These are phyloP conservation scores for Russula griseocarnosa DNA, from an alignment of 768 basidiomycete genomes.

Conservation along the genomic window DNA sequence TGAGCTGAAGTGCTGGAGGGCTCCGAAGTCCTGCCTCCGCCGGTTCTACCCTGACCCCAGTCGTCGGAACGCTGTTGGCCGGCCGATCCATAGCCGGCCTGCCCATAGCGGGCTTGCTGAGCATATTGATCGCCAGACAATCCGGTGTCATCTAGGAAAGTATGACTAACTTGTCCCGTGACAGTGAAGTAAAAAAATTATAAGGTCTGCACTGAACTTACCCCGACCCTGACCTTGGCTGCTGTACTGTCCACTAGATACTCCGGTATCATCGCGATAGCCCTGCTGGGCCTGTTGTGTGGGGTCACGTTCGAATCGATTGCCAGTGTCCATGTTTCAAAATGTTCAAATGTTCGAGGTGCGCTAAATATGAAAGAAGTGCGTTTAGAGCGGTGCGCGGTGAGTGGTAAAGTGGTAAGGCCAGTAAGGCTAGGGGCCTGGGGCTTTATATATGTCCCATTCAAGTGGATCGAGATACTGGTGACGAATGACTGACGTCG, in stretches of 20 bases:
- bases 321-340: constrained; percentile 7
- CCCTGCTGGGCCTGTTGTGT: not conserved
- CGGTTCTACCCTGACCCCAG: not conserved
- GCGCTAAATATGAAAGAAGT: not conserved
- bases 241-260: not conserved
- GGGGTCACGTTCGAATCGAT: not conserved
- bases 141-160: not conserved
- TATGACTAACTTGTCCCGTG: no score
- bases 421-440: not conserved
- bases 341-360: not conserved
- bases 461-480: not conserved
- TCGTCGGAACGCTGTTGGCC: constrained; percentile 1
- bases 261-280: not conserved
- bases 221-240: constrained; percentile 19
- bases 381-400: not conserved
- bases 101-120: constrained; percentile 4
- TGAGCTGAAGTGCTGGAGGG: constrained; percentile 7
- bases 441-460: not conserved
- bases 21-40: not conserved
- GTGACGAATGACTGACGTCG: constrained; percentile 15
- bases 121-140: not conserved
- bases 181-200: not conserved
- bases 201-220: not conserved
- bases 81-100: not conserved
- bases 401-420: no score